Base-by-base conservation (phyloP, 495 filamentous ascomycete species). In the Talaromyces thailandensis region DNA sequence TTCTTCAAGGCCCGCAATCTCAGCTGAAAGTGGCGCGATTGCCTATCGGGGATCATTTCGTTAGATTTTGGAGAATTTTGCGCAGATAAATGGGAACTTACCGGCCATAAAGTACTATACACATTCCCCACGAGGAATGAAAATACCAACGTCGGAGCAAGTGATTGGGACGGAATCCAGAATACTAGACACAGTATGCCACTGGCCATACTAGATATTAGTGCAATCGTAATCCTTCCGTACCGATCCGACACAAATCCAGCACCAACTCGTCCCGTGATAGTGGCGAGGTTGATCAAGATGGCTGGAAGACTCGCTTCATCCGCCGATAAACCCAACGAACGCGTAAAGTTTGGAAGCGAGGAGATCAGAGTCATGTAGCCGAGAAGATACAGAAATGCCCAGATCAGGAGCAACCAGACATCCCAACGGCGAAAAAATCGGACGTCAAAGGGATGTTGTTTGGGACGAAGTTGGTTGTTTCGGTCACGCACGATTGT, bases 301-400 rank as follows among this genome's bases (percentile, higher is more conserved):
- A 52, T 52, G 1, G 48, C 48, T 25, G 48, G 24, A 4, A 52
- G 18, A 52, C 48, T 52, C 12, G 48, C 48, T 5, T 52, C 81
- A 48, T 85, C 79, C 65, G 90, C 66, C 9, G 73, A 78, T 24
- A 93, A 76, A 4, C 90, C 89, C 32, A 91, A 78, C 1, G 77
- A 77, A 32, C 72, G 68, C 2, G 86, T 85, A 70, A 88, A 93
- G 64, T 88, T 84, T 2, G 88, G 82, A 45, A 93, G 77, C 21
- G 86, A 88, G 73, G 87, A 93, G 21, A 91, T 71, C 3, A 93
- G 75, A 12, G 86, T 85, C 45, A 89, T 77, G 66, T 91, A 93
- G 12, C 86, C 87, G 11, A 93, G 76, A 73, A 89, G 79, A 43
- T 78, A 84, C 60, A 90, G 78, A 61, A 85, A 82, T 6, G 83